Evolutionary conservation across 139 green algal species (phyloP).

Genomic region (Micractinium sp.): DNA sequence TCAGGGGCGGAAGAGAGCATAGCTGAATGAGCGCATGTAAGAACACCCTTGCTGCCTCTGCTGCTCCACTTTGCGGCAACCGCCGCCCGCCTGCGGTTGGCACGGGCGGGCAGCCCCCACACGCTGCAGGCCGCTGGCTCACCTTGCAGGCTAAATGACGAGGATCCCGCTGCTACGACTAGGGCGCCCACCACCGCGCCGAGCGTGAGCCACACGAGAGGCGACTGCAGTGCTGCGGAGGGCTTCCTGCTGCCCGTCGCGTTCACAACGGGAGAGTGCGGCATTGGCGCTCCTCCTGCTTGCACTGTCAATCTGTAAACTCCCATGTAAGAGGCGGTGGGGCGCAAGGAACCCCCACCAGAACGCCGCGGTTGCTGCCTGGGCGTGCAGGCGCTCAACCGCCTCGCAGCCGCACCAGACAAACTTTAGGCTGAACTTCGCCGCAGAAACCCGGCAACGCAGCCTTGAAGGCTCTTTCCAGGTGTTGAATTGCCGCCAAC

Average conservation of each 20-base stretch:
- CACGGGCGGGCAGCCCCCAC: neutral
- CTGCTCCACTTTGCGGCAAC: too few relatives aligned
- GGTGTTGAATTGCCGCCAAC: too few relatives aligned
- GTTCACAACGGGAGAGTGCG: neutral
- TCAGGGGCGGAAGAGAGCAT: neutral
- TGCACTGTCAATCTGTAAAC: neutral
- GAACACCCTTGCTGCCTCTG: too few relatives aligned
- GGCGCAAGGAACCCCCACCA: too few relatives aligned
- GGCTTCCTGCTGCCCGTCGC: constrained; percentile 3
- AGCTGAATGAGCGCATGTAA: too few relatives aligned
- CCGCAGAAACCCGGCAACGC: too few relatives aligned
- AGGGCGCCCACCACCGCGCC: constrained; percentile 1
- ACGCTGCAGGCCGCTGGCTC: neutral
- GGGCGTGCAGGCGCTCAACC: too few relatives aligned
- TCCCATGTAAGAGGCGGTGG: neutral
- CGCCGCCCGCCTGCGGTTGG: neutral
- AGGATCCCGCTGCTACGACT: neutral
- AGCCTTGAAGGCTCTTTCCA: too few relatives aligned
- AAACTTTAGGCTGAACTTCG: too few relatives aligned
- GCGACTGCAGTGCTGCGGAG: neutral
- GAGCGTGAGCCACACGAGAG: neutral
- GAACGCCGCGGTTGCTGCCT: too few relatives aligned
- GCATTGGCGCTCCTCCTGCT: neutral
- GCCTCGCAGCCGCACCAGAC: too few relatives aligned
- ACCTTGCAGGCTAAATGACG: constrained; percentile 5